A percentile compares a stretch with the other conserved stretches of the same genome.
phyloP scores from a whole-genome alignment of 2,329 filamentous ascomycete species.

The Verticillium zaregamsianum region DNA sequence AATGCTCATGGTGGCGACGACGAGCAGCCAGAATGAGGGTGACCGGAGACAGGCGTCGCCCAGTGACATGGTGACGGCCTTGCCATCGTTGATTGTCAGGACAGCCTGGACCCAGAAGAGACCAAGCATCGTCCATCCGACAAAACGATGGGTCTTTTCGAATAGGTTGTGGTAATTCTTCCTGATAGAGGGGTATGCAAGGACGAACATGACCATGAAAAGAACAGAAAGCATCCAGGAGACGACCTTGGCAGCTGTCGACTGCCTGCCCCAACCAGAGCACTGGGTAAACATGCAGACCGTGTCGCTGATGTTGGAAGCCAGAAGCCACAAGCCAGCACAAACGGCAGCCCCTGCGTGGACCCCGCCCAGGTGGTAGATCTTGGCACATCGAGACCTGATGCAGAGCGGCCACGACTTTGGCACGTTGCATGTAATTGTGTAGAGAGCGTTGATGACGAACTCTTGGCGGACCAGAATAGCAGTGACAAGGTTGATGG shows the following conservation, averaged over 20 bases:
- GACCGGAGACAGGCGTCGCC: slow-evolving; percentile 31
- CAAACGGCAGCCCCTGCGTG: slow-evolving; percentile 47
- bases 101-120: slow-evolving; percentile 61
- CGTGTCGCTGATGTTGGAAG: slow-evolving; percentile 24
- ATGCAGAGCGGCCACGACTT: slow-evolving; percentile 44
- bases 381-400: slow-evolving; percentile 42
- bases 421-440: slow-evolving; percentile 37
- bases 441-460: slow-evolving; percentile 47
- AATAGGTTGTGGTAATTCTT: slow-evolving; percentile 63
- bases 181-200: slow-evolving; percentile 62
- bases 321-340: slow-evolving; percentile 45
- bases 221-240: slow-evolving; percentile 55
- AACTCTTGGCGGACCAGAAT: slow-evolving; percentile 50
- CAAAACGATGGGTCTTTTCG: slow-evolving; percentile 67
- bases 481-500: slow-evolving; percentile 44
- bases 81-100: slow-evolving; percentile 44
- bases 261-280: slow-evolving; percentile 23
- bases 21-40: slow-evolving; percentile 62
- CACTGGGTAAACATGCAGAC: slow-evolving; percentile 1
- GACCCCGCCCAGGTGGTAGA: slow-evolving; percentile 49
- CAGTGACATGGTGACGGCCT: slow-evolving; percentile 25
- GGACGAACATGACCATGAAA: slow-evolving; percentile 54
- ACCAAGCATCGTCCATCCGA: slow-evolving; percentile 63
- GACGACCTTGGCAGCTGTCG: slow-evolving; percentile 40
- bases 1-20: slow-evolving; percentile 59